Evolutionary conservation across 2,329 filamentous ascomycete genomes (phyloP).

Genomic region (Plenodomus biglobosus): DNA sequence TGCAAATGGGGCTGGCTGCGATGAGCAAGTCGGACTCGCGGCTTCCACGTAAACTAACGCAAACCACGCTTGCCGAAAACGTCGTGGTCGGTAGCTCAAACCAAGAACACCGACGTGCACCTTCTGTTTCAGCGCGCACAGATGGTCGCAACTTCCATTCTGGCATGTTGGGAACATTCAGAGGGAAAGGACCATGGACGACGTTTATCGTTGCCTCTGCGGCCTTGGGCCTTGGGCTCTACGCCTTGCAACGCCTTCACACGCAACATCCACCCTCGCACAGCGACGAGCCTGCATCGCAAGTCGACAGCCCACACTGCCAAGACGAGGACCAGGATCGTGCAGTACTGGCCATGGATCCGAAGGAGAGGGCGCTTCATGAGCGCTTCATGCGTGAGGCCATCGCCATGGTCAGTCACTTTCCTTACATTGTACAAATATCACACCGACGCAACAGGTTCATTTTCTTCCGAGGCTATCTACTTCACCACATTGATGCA

Average conservation of each 20-base stretch:
- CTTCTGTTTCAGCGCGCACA: constrained; percentile 22
- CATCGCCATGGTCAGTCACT: constrained; percentile 70
- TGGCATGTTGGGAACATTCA: constrained; percentile 6
- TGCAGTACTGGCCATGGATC: constrained; percentile 31
- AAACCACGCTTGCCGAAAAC: constrained; percentile 30
- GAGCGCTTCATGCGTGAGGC: constrained; percentile 79
- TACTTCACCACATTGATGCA: constrained; percentile 1
- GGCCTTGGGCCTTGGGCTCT: constrained; percentile 26
- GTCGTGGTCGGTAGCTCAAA: constrained; percentile 18
- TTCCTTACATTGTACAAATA: constrained; percentile 5
- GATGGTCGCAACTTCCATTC: constrained; percentile 21
- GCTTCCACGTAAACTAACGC: constrained; percentile 38
- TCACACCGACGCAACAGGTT: no score
- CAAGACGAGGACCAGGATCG: constrained; percentile 32
- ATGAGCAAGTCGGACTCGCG: constrained; percentile 21
- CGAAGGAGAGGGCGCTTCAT: constrained; percentile 52
- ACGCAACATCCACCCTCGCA: constrained; percentile 13
- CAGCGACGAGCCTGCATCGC: constrained; percentile 8
- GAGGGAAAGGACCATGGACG: constrained; percentile 25
- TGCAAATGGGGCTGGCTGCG: constrained; percentile 11
- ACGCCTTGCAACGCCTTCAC: constrained; percentile 6
- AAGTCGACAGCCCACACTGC: constrained; percentile 20
- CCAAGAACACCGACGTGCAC: constrained; percentile 22
- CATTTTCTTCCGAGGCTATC: neutral
- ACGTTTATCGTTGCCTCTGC: constrained; percentile 21